Evolutionary conservation across 78 protist genomes (phyloP).

Genomic region (Guillardia theta): DNA sequence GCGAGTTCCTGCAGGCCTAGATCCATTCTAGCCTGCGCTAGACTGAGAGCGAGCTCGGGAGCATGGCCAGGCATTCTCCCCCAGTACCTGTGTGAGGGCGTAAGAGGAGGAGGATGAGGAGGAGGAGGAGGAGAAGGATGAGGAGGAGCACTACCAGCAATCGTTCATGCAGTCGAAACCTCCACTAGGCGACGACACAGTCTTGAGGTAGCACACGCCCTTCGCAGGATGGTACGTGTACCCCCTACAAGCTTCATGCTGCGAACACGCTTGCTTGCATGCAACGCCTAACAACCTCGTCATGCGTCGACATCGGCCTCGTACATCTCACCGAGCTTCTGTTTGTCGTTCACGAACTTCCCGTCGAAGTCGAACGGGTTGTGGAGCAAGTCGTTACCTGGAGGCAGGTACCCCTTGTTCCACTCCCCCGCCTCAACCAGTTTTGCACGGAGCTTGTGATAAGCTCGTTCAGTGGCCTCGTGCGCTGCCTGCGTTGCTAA

Average conservation of each 20-base stretch:
- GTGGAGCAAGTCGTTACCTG: not conserved
- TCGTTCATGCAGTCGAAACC: not conserved
- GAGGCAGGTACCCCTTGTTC: not conserved
- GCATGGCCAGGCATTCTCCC: too few relatives aligned
- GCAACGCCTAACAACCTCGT: not conserved
- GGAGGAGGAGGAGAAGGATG: not conserved
- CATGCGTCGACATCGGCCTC: not conserved
- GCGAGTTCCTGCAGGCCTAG: too few relatives aligned
- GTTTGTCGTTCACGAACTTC: not conserved
- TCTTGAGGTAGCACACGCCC: conserved; percentile 16
- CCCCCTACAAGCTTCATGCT: not conserved
- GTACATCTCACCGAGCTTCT: not conserved
- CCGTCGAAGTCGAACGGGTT: not conserved
- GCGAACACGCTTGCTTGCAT: not conserved
- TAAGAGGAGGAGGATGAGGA: too few relatives aligned
- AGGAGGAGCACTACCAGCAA: not conserved
- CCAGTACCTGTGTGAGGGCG: too few relatives aligned
- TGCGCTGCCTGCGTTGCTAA: not conserved
- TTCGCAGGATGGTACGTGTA: not conserved
- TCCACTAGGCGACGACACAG: not conserved
- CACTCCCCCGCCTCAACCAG: not conserved
- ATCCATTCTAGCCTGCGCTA: not conserved
- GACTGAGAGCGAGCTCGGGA: too few relatives aligned
- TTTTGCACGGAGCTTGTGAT: not conserved
- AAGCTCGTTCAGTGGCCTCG: not conserved